Evolutionary conservation across 768 basidiomycete species (phyloP), one percentile per base, ranked within the genome.

Genomic region (Udeniomyces megalosporus): DNA sequence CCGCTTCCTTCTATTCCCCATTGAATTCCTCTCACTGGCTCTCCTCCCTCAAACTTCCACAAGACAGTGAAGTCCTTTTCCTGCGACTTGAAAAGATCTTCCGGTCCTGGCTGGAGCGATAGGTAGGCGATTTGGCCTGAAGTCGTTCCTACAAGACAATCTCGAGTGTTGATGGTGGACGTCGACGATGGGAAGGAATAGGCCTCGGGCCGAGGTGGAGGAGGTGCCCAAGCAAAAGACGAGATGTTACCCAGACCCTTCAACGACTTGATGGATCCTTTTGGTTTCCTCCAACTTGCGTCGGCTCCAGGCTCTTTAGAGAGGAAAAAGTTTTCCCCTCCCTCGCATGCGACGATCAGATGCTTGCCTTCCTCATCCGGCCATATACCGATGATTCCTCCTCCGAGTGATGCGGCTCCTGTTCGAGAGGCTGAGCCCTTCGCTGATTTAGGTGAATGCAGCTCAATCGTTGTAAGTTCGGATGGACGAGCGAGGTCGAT

Each of bases 321-420:
- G 3, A 91, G 75, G 71, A 97, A 96, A 83, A 87, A 96, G 65
- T 88, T 92, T 71, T 99, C 92, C 55, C 90, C 90, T 69, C 88
- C 82, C 14, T 76, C 77, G 10, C 90, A 91, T 0, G 88, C 87
- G 58, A 93, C 78, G 46, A 97, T 74, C 54, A 93, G 80, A 75
- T 97, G 95, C 35, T 86, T 79, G 4, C 92, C 92, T 0, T 90
- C 86, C 15, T 92, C 92, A 72, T 97, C 92, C 71, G 87, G 81
- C 75, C 91, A 96, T 57, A 96, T 74, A 70, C 85, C 85, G 76
- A 84, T 75, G 51, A 96, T 82, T 8, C 47, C 34, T 8, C 79
- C 77, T n/a, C 59, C 53, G n/a, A n/a, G n/a, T n/a, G n/a, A n/a
- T n/a, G n/a, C n/a, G n/a, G n/a, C 17, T 67, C 44, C 28, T 29